A percentile compares a stretch with the other conserved stretches of the same genome.
Conservation (phyloP, 176 grass and related monocot species). For the Urochloa ruziziensis region DNA sequence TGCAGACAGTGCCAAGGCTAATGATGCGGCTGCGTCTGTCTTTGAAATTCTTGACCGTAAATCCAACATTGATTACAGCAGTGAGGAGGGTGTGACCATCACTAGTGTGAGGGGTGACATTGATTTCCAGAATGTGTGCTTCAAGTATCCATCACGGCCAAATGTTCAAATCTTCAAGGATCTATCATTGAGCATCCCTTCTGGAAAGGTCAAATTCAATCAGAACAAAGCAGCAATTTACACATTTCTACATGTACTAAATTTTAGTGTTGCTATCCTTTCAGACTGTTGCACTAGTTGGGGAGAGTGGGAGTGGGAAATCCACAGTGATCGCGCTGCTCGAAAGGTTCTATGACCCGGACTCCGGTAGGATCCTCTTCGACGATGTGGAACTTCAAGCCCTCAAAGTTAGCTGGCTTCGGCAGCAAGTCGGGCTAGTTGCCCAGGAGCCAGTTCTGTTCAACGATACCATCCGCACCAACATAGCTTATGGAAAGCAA, state of each 20-base stretch:
- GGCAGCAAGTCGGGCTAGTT: constrained; percentile 63
- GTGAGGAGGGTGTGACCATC: constrained; percentile 46
- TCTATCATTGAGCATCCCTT: constrained; percentile 58
- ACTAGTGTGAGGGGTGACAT: constrained; percentile 57
- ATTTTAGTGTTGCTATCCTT: constrained; percentile 6
- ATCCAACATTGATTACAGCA: constrained; percentile 74
- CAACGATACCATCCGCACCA: constrained; percentile 67
- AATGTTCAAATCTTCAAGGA: constrained; percentile 64
- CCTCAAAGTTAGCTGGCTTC: constrained; percentile 69
- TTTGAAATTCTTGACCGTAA: constrained; percentile 67
- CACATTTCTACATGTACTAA: neutral
- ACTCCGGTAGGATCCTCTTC: constrained; percentile 54
- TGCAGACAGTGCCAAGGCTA: constrained; percentile 63
- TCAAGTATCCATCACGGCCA: constrained; percentile 64
- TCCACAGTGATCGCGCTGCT: constrained; percentile 65
- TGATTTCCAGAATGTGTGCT: constrained; percentile 59
- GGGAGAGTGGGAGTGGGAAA: constrained; percentile 80
- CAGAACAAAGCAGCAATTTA: neutral
- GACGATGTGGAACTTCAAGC: constrained; percentile 53
- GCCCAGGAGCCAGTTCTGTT: constrained; percentile 76
- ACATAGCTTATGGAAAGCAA: constrained; percentile 85
- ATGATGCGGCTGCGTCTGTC: constrained; percentile 57
- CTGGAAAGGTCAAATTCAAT: constrained; percentile 52
- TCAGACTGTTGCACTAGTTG: constrained; percentile 73
- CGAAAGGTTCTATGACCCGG: constrained; percentile 82